phyloP scores from a whole-genome alignment of 2,329 filamentous ascomycete species.

The Tolypocladium ophioglossoides region DNA sequence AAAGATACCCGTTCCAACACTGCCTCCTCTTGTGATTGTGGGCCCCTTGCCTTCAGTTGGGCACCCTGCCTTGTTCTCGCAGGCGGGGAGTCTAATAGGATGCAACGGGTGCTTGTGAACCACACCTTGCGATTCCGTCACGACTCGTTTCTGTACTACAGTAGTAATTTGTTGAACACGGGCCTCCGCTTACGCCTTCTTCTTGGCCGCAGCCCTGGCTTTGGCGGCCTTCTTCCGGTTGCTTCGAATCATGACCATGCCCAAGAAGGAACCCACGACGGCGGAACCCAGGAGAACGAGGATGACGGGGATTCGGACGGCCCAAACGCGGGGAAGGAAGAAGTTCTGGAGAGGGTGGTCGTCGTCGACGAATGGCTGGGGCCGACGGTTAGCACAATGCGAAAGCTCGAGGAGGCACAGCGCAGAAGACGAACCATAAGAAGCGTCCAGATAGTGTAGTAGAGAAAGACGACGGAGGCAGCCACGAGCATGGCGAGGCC shows the following conservation, averaged over 20 bases:
- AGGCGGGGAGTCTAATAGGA: no score
- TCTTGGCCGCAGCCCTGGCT: slow-evolving; percentile 72
- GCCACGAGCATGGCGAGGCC: slow-evolving; percentile 59
- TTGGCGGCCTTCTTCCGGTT: slow-evolving; percentile 97
- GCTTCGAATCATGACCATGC: slow-evolving; percentile 97
- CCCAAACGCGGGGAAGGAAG: slow-evolving; percentile 97
- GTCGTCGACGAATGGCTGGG: slow-evolving; percentile 89
- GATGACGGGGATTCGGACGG: slow-evolving; percentile 95
- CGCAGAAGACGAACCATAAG: slow-evolving; percentile 62
- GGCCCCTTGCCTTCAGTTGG: neutral
- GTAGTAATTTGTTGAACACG: neutral
- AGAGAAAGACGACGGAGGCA: slow-evolving; percentile 55
- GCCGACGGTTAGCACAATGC: neutral
- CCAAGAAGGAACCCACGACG: slow-evolving; percentile 91
- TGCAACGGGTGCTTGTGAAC: neutral
- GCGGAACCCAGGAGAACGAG: slow-evolving; percentile 84
- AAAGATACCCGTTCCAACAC: slow-evolving; percentile 20
- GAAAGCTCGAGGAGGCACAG: neutral
- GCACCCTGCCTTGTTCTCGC: neutral
- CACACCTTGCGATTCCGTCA: neutral
- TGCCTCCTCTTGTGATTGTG: slow-evolving; percentile 6
- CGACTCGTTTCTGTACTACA: slow-evolving; percentile 5
- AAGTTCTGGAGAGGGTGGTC: slow-evolving; percentile 88
- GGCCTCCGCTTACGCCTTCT: slow-evolving; percentile 57
- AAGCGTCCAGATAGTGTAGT: slow-evolving; percentile 97